These are phyloP conservation scores for Arthroderma sp. DNA, from an alignment of 2,329 filamentous ascomycete species.

Conservation along the genomic window DNA sequence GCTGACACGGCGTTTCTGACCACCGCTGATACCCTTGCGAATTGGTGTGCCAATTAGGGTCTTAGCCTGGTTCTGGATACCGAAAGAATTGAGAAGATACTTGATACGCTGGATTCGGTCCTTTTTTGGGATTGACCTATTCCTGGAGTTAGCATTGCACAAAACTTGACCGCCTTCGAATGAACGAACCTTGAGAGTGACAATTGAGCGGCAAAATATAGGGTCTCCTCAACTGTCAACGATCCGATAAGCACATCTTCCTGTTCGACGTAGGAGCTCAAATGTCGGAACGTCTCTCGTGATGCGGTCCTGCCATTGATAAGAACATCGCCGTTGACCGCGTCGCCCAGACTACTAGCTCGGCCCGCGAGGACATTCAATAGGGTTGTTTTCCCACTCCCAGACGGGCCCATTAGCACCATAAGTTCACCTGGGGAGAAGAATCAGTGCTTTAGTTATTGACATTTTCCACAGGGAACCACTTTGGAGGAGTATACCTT, in stretches of 20 bases:
- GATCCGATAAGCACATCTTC: conserved; percentile 75
- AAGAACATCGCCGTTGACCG: conserved; percentile 42
- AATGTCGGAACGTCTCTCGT: conserved; percentile 46
- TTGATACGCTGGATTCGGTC: conserved; percentile 54
- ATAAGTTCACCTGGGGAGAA: conserved; percentile 50
- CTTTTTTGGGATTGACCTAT: conserved; percentile 39
- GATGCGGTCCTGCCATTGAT: conserved; percentile 52
- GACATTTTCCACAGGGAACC: not conserved
- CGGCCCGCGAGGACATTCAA: conserved; percentile 65
- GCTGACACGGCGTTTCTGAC: conserved; percentile 69
- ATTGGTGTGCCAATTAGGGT: conserved; percentile 71
- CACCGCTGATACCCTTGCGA: conserved; percentile 70
- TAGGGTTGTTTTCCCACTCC: conserved; percentile 68
- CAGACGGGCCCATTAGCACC: conserved; percentile 70
- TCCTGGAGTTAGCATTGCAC: not conserved
- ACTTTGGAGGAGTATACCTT: conserved; percentile 35
- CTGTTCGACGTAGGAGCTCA: conserved; percentile 74
- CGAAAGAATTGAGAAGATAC: conserved; percentile 58
- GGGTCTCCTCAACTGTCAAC: conserved; percentile 66
- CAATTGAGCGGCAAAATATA: conserved; percentile 64
- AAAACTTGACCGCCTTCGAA: not conserved
- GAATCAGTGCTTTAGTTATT: not conserved
- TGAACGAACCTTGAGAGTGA: conserved; percentile 41
- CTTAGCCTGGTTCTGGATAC: conserved; percentile 55
- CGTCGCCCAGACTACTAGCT: conserved; percentile 41